Percentiles rank a stretch among this genome's conserved stretches.
phyloP scores from a whole-genome alignment of 495 filamentous ascomycete genomes.

The Penicillium pulvis region DNA sequence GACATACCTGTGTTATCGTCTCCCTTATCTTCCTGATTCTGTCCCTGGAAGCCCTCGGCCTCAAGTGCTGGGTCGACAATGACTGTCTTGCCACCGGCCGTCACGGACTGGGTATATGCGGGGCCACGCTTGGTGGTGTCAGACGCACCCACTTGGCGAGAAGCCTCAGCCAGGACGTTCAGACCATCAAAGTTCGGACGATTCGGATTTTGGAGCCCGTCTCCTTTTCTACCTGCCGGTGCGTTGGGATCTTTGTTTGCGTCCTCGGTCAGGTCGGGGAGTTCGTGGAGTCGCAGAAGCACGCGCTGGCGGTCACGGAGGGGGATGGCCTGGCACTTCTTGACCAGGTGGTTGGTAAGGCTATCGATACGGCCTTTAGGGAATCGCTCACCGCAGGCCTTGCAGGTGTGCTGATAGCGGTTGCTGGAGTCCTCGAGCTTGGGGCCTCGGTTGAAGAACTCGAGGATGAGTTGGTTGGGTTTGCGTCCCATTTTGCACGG shows the following conservation, averaged over 20 bases:
- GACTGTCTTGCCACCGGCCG: constrained; percentile 50
- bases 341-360: constrained; percentile 73
- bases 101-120: constrained; percentile 48
- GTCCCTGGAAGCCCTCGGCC: constrained; percentile 46
- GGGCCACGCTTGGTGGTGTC: constrained; percentile 46
- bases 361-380: constrained; percentile 83
- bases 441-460: constrained; percentile 79
- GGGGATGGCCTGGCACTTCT: constrained; percentile 76
- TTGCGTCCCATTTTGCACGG: constrained; percentile 67
- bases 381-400: constrained; percentile 79
- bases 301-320: constrained; percentile 67
- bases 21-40: constrained; percentile 21
- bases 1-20: constrained; percentile 32
- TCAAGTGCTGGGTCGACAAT: constrained; percentile 51
- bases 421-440: constrained; percentile 85
- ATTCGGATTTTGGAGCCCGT: constrained; percentile 40
- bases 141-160: constrained; percentile 63
- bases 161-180: constrained; percentile 80
- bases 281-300: constrained; percentile 58
- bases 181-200: constrained; percentile 71
- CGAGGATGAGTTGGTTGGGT: constrained; percentile 77
- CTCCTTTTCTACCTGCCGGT: constrained; percentile 30
- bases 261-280: constrained; percentile 43
- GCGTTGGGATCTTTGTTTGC: constrained; percentile 39
- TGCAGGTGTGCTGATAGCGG: constrained; percentile 85